Base-by-base conservation (phyloP, 345 rosid genomes). In the Populus alba region DNA sequence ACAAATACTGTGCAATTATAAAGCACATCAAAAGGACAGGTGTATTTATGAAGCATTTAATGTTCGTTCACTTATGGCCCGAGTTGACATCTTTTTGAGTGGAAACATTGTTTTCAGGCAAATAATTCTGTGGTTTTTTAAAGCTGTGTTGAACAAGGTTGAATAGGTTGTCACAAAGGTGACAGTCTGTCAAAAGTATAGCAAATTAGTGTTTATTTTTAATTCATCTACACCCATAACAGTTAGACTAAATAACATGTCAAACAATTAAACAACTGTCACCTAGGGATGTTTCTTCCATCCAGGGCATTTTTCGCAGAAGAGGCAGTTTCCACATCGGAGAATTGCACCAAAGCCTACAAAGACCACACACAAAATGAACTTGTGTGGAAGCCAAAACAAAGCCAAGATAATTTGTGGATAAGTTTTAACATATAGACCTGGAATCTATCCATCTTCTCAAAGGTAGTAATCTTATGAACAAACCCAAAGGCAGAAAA, bases 211-310 rank as follows among this genome's bases (percentile, higher is more conserved):
- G 29, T 53, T 10, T 13, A 74, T 66, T 55, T 37, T 76, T 75
- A 85, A 80, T 63, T 63, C 78, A 82, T 43, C 77, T 77, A 74
- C 71, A 66, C 69, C 77, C 73, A 83, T 53, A 77, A 73, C 83
- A 87, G 88, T 83, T 74, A 78, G 89, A 87, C 90, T 63, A 88
- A 90, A 91, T 87, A 89, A 89, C 86, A 66, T 82, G 87, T 88
- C 85, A 84, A 88, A 92, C 73, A 81, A 82, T 77, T 89, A 91
- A 85, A 86, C 88, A 89, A 88, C 82, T 61, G 90, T 92, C 91
- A 97, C 99, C 99, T 97, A 85, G 99, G 98, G 80, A 97, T 97
- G 87, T 86, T 91, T 92, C 99, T 89, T 90, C 98, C 97, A 83
- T 92, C 98, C 66, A 97, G 88, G 55, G 94, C 86, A 85, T 84